Conservation (phyloP, 441 rosid species). For the Oxalis stricta region DNA sequence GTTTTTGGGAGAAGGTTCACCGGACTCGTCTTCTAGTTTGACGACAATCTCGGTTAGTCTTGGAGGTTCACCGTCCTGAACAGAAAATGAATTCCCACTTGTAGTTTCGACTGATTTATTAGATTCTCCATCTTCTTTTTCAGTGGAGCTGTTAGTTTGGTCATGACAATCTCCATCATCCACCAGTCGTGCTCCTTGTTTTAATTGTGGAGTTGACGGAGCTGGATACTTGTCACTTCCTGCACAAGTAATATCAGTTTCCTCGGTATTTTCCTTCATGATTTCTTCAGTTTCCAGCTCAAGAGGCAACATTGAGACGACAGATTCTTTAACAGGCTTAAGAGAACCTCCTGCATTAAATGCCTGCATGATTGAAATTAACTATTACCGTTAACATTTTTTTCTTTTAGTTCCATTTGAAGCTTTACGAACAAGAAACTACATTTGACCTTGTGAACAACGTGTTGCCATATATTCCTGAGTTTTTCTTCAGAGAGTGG, state of each 20-base stretch:
- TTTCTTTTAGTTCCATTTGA: too few relatives aligned
- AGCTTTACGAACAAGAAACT: slow-evolving; percentile 4
- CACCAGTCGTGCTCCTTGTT: slow-evolving; percentile 35
- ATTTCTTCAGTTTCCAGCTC: slow-evolving; percentile 18
- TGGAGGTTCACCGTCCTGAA: slow-evolving; percentile 15
- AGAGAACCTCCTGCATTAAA: slow-evolving; percentile 60
- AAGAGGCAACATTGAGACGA: slow-evolving; percentile 43
- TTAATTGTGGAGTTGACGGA: slow-evolving; percentile 78
- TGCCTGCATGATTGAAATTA: slow-evolving; percentile 72
- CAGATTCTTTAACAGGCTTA: slow-evolving; percentile 62
- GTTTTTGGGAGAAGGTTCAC: slow-evolving; percentile 22
- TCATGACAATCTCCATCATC: slow-evolving; percentile 70
- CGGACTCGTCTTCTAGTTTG: slow-evolving; percentile 41
- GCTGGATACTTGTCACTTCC: slow-evolving; percentile 52
- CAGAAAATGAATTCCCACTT: slow-evolving; percentile 18
- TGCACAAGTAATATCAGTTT: slow-evolving; percentile 13
- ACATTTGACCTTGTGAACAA: slow-evolving; percentile 72
- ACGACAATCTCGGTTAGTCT: slow-evolving; percentile 16
- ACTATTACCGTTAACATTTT: too few relatives aligned
- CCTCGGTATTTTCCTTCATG: slow-evolving; percentile 12
- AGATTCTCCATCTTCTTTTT: slow-evolving; percentile 69
- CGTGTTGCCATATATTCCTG: slow-evolving; percentile 92
- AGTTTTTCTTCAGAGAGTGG: slow-evolving; percentile 75
- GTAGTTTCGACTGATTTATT: slow-evolving; percentile 91
- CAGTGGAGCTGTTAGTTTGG: slow-evolving; percentile 36